phyloP scores from a whole-genome alignment of 2,329 filamentous ascomycete genomes.

The Xylariaceae sp. region DNA sequence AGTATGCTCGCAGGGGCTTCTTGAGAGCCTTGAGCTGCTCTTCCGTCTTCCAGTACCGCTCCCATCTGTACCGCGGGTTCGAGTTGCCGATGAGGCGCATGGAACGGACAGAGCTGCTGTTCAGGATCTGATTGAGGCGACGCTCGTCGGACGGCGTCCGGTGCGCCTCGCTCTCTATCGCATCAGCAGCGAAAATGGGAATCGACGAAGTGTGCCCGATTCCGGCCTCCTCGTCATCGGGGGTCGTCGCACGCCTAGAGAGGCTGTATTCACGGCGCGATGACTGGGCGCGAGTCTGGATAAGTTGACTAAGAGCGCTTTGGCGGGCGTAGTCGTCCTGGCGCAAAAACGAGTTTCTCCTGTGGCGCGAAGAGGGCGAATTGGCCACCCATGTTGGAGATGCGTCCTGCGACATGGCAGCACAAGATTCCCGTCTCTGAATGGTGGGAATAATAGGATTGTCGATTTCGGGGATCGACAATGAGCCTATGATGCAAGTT shows the following conservation, averaged over 20 bases:
- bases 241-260: conserved; percentile 23
- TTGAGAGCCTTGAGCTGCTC: conserved; percentile 66
- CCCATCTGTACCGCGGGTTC: conserved; percentile 81
- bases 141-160: conserved; percentile 49
- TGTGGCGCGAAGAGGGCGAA: conserved; percentile 20
- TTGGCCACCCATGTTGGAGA: conserved; percentile 14
- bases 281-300: conserved; percentile 28
- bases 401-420: conserved; percentile 20
- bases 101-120: conserved; percentile 69
- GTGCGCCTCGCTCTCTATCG: conserved; percentile 39
- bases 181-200: conserved; percentile 8
- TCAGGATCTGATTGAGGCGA: conserved; percentile 53
- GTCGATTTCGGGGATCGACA: background rate
- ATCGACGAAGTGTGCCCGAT: conserved; percentile 3
- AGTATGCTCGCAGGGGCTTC: conserved; percentile 76
- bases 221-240: conserved; percentile 23
- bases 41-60: conserved; percentile 77
- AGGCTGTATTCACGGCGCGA: conserved; percentile 29
- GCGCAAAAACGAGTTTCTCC: conserved; percentile 18
- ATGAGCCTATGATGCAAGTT: background rate
- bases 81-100: conserved; percentile 84
- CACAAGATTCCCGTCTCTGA: background rate
- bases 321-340: conserved; percentile 27
- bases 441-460: background rate
- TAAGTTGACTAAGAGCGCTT: conserved; percentile 27